Evolutionary conservation across 441 rosid species (phyloP).

Genomic region (Populus hybrid): DNA sequence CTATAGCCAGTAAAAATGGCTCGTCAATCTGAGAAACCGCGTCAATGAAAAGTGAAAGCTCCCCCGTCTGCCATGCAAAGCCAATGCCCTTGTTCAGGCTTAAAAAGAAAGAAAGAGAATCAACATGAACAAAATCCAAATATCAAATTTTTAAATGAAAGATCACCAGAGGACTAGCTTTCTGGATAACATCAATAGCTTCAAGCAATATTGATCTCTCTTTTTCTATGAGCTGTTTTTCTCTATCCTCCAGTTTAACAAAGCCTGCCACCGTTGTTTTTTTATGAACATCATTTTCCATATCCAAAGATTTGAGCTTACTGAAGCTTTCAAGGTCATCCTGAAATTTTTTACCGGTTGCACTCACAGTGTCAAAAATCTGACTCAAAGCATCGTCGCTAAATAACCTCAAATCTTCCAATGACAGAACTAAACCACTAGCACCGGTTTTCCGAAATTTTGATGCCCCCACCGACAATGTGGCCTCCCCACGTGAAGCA

Average conservation of each 20-base stretch:
- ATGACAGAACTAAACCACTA: conserved; percentile 74
- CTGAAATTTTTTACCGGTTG: conserved; percentile 22
- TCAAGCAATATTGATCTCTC: conserved; percentile 66
- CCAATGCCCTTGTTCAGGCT: conserved; percentile 35
- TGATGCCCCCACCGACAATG: conserved; percentile 31
- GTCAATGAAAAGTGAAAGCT: conserved; percentile 85
- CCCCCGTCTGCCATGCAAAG: conserved; percentile 77
- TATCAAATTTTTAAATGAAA: conserved; percentile 47
- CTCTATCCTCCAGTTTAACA: conserved; percentile 60
- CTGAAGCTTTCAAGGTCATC: conserved; percentile 25
- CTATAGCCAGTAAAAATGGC: conserved; percentile 95
- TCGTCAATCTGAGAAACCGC: conserved; percentile 90
- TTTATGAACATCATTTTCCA: conserved; percentile 24
- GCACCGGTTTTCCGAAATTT: conserved; percentile 49
- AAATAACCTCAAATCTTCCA: conserved; percentile 61
- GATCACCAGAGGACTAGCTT: conserved; percentile 94
- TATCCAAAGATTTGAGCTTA: conserved; percentile 21
- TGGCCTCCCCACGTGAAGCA: conserved; percentile 23
- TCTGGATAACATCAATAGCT: conserved; percentile 62
- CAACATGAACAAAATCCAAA: conserved; percentile 35
- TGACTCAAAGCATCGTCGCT: conserved; percentile 44
- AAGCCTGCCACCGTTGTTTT: conserved; percentile 48
- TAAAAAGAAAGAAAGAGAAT: conserved; percentile 22
- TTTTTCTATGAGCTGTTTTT: conserved; percentile 55
- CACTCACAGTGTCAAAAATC: conserved; percentile 34